Conservation (phyloP, 176 grass and related monocot species). For the Triticum urartu region DNA sequence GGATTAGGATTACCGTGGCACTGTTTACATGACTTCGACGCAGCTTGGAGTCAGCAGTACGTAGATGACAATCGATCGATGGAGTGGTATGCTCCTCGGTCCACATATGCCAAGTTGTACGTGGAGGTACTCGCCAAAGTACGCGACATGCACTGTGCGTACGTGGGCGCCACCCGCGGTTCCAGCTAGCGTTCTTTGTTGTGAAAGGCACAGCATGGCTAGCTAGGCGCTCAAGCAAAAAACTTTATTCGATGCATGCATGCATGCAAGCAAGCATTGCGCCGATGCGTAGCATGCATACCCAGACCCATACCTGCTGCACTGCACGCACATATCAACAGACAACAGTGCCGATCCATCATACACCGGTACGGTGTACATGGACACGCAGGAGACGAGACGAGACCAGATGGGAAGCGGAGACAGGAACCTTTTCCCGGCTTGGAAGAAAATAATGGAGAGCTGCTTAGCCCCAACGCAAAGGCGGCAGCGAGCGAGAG, state of each 20-base stretch:
- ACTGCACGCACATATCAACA: not conserved
- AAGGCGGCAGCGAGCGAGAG: not conserved
- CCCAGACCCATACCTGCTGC: not conserved
- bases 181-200: not conserved
- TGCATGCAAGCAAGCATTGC: not conserved
- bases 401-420: not conserved
- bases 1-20: no score
- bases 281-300: not conserved
- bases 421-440: not conserved
- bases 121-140: not conserved
- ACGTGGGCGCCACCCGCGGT: not conserved
- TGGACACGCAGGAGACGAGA: not conserved
- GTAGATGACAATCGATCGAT: not conserved
- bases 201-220: not conserved
- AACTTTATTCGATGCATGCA: not conserved
- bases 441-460: not conserved
- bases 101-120: not conserved
- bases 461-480: slow-evolving; percentile 19
- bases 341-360: not conserved
- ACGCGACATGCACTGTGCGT: not conserved
- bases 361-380: not conserved
- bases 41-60: no score
- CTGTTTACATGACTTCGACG: no score
- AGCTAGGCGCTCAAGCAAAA: not conserved
- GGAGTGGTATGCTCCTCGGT: not conserved